phyloP scores from a whole-genome alignment of 495 filamentous ascomycete genomes.

The Entonaema liquescens region DNA sequence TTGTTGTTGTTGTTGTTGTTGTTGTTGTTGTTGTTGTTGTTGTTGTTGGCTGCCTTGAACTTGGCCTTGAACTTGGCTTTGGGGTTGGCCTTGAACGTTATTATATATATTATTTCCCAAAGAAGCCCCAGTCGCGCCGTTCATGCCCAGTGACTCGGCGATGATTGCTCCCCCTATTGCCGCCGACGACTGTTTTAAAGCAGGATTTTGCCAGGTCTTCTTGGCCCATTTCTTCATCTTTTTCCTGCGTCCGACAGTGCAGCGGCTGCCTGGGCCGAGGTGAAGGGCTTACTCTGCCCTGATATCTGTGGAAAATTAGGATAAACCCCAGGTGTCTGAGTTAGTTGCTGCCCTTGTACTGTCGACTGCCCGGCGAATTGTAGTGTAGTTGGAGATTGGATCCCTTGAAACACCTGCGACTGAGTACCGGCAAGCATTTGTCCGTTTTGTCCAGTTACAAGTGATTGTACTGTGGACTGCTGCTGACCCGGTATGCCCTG shows the following conservation, averaged over 20 bases:
- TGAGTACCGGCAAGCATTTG: slow-evolving; percentile 9
- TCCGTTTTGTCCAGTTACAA: slow-evolving; percentile 19
- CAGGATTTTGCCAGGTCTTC: slow-evolving; percentile 40
- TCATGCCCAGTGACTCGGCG: slow-evolving; percentile 37
- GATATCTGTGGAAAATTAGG: slow-evolving; percentile 1
- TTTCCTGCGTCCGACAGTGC: slow-evolving; percentile 41
- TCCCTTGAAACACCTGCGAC: slow-evolving; percentile 9
- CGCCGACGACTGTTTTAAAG: slow-evolving; percentile 39
- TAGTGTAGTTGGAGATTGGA: slow-evolving; percentile 21
- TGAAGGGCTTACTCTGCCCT: slow-evolving; percentile 30
- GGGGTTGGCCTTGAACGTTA: slow-evolving; percentile 13
- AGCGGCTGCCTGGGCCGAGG: slow-evolving; percentile 34
- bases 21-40: too few relatives aligned
- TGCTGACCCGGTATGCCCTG: slow-evolving; percentile 29
- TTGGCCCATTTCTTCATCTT: slow-evolving; percentile 47
- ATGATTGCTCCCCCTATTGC: slow-evolving; percentile 38
- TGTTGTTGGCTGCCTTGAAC: slow-evolving; percentile 13
- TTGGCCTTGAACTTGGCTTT: not conserved
- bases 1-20: too few relatives aligned
- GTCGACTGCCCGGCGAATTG: slow-evolving; percentile 11
- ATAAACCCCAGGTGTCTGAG: slow-evolving; percentile 5
- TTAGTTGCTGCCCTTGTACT: slow-evolving; percentile 18
- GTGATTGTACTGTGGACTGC: slow-evolving; percentile 4
- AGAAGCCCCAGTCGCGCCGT: slow-evolving; percentile 31
- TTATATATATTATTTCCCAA: slow-evolving; percentile 35